phyloP scores from a whole-genome alignment of 352 stramenopile species.

The Globisporangium megalacanthum region DNA sequence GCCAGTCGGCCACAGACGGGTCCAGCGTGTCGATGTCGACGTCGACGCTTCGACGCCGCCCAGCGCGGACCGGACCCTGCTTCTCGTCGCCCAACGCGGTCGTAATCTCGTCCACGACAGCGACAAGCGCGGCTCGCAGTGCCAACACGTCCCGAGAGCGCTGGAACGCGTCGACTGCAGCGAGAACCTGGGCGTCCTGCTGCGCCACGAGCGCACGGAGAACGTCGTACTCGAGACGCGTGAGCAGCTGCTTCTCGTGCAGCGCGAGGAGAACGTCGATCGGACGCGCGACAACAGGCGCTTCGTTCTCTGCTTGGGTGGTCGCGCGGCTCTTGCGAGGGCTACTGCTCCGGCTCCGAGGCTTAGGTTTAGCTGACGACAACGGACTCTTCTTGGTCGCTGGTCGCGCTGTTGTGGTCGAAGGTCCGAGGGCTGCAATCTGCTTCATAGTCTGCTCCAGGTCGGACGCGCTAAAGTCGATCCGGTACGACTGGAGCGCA shows the following conservation, averaged over 20 bases:
- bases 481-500: slow-evolving; percentile 45
- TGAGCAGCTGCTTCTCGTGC: slow-evolving; percentile 57
- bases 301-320: background rate
- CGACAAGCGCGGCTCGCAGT: slow-evolving; percentile 45
- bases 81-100: slow-evolving; percentile 60
- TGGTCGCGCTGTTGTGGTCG: slow-evolving; percentile 2
- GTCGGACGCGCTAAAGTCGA: slow-evolving; percentile 34
- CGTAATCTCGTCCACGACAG: slow-evolving; percentile 60
- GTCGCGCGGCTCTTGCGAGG: slow-evolving; percentile 7
- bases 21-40: background rate
- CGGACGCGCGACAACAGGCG: slow-evolving; percentile 16
- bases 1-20: slow-evolving; percentile 28
- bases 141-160: slow-evolving; percentile 19
- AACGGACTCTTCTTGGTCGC: background rate
- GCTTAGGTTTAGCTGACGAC: no score
- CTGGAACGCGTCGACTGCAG: slow-evolving; percentile 36
- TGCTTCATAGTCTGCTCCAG: slow-evolving; percentile 49
- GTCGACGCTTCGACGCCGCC: slow-evolving; percentile 15
- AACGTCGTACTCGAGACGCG: slow-evolving; percentile 51
- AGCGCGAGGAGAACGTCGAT: slow-evolving; percentile 41
- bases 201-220: slow-evolving; percentile 55
- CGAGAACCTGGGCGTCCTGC: slow-evolving; percentile 43
- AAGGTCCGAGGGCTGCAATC: slow-evolving; percentile 30
- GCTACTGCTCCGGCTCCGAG: slow-evolving; percentile 6
- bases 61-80: slow-evolving; percentile 31